Base-by-base conservation (phyloP, 2,329 filamentous ascomycete species). In the Periconia sp. region DNA sequence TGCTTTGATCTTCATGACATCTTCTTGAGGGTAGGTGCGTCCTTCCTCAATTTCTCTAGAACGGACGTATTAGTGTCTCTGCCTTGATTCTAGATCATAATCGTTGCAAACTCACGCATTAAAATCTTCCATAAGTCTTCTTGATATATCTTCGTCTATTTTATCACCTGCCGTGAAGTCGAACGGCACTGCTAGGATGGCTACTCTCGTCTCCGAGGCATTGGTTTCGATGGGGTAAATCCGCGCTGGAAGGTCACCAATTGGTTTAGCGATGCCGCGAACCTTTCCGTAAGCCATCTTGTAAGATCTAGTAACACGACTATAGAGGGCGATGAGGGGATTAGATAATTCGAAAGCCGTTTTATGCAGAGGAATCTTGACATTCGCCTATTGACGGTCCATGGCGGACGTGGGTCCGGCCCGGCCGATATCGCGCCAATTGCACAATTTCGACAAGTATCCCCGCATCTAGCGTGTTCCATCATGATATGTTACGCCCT, bases 281-380 rank as follows among this genome's bases (percentile, higher is more conserved):
- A 46, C 37, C 41, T 46, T 46, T 11, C 43, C 43, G 32, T 46
- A 46, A n/a, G 43, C 37, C 37, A 40, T 44, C 13, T 3, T 38
- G 10, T n/a, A n/a, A n/a, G n/a, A n/a, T n/a, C n/a, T n/a, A n/a
- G n/a, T n/a, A n/a, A n/a, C n/a, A n/a, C n/a, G n/a, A n/a, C n/a
- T n/a, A n/a, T n/a, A n/a, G n/a, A n/a, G n/a, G n/a, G n/a, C n/a
- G n/a, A n/a, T n/a, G n/a, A n/a, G n/a, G n/a, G n/a, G n/a, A n/a
- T n/a, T n/a, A n/a, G n/a, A n/a, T n/a, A n/a, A n/a, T n/a, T n/a
- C n/a, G n/a, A n/a, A n/a, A n/a, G n/a, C n/a, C n/a, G n/a, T n/a
- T n/a, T n/a, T n/a, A n/a, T n/a, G n/a, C n/a, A n/a, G n/a, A n/a
- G n/a, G n/a, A n/a, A n/a, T n/a, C n/a, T n/a, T n/a, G n/a, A n/a